Evolutionary conservation across 2,329 filamentous ascomycete genomes (phyloP), one percentile per base, ranked within the genome.

Genomic region (Fusarium sambucinum): DNA sequence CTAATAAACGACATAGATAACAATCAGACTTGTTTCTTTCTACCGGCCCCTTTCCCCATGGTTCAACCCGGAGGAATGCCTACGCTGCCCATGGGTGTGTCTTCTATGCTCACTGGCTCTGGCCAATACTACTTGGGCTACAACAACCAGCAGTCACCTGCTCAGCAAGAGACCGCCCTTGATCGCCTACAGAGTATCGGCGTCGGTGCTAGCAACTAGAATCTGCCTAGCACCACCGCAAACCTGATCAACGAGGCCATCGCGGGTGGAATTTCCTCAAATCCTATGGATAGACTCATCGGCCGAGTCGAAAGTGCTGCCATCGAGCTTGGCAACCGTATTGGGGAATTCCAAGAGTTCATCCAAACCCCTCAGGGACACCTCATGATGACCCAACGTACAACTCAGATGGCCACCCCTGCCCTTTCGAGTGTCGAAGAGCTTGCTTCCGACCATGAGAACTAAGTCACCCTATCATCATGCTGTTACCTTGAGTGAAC

Each of bases 261-360:
- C 76, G 76, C 76, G 14, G 81, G 85, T 52, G 81, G 83, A 23
- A 79, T 81, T 29, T 69, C 71, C 17, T 79, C 82, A 30, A 80
- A 84, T 66, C 80, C 77, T 66, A 78, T 80, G 51, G 79, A 81
- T 2, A 80, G 86, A 6, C 78, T 82, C 51, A 77, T 87, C 61
- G 80, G 85, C 51, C 80, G 84, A 68, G 82, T 89, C 54, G 85
- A 88, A 68, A 79, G 83, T 42, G 81, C 84, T 4, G 85, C 86
- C 14, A 82, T 84, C 73, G 84, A 87, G 75, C 79, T 89, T 32
- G 85, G 84, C 9, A 79, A 86, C 70, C 81, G 83, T 29, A 82
- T 87, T 44, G 78, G 81, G 21, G 81, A 86, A 65, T 86, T 84
- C 67, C 83, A 86, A 61, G 84, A 86, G 46, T 80, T 78, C 27